Base-by-base conservation (phyloP, 108 stramenopile species). In the Cyclotella sp. region DNA sequence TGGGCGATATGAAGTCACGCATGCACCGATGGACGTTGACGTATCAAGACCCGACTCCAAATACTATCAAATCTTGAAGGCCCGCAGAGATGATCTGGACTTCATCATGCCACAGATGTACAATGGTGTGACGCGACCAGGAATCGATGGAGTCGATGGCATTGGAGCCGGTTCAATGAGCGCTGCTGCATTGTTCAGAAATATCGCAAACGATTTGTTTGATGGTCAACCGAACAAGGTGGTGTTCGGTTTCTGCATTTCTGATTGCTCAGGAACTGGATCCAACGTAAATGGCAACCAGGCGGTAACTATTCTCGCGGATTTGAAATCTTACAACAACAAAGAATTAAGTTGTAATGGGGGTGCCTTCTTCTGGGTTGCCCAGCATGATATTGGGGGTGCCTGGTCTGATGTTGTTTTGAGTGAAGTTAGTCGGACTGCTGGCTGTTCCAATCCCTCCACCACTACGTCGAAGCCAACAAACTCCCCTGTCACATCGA, bases 21-120 rank as follows among this genome's bases (percentile, higher is more conserved):
- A 89, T 72, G 85, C 89, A 12, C 89, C 89, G 3, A 86, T 89
- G 89, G 86, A 87, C 24, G 14, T 42, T 42, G 89, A 89, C 62
- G 47, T 83, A 3, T 58, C 55, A n/a, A 63, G 59, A 7, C 68
- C 82, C 29, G 84, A 75, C 73, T 80, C 72, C 26, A 55, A 59
- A 34, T 78, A 87, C 53, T 89, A 69, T 53, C 51, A 85, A 0
- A 75, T 87, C 24, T 53, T 89, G 58, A 74, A 72, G 24, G 58
- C 47, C n/a, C 42, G 68, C n/a, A 28, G 52, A 24, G 29, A 60
- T 30, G 43, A 72, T 24, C 39, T 87, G 41, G 84, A 87, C 53
- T 87, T 85, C 30, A 42, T 87, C 34, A 85, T 87, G 87, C 84
- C 87, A 9, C 87, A 87, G 59, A 79, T 85, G 54, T 87, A 87